A percentile compares a stretch with the other conserved stretches of the same genome.
Evolutionary conservation across 192 early-diverging fungal genomes (phyloP).

Genomic region (Umbelopsis ramanniana): DNA sequence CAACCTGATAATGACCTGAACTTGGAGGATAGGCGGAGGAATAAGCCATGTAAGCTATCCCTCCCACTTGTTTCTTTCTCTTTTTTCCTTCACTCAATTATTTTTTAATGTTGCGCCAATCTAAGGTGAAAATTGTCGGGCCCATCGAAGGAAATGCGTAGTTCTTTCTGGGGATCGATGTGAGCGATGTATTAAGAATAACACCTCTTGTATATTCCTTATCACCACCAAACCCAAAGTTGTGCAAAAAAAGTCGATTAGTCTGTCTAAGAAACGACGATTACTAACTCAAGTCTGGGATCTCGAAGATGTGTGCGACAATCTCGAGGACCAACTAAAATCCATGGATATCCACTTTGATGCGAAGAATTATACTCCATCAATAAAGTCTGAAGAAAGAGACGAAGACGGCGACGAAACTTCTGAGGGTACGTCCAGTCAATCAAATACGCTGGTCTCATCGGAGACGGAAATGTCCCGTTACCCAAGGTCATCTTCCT

Average conservation of each 20-base stretch:
- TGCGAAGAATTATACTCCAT: background rate
- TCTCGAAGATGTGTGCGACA: slow-evolving; percentile 1
- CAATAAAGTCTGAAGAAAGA: background rate
- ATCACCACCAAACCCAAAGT: slow-evolving; percentile 24
- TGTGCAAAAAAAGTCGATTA: slow-evolving; percentile 10
- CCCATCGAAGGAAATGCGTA: slow-evolving; percentile 29
- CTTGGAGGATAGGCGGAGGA: slow-evolving; percentile 14
- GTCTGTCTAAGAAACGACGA: slow-evolving; percentile 19
- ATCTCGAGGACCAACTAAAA: slow-evolving; percentile 24
- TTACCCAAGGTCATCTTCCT: background rate
- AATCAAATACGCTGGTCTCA: background rate
- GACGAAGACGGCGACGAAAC: slow-evolving; percentile 1
- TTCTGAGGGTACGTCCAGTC: background rate
- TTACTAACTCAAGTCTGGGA: slow-evolving; percentile 19
- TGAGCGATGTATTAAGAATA: slow-evolving; percentile 30
- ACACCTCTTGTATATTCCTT: slow-evolving; percentile 23
- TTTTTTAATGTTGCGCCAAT: background rate
- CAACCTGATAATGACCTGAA: background rate
- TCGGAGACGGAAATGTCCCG: background rate
- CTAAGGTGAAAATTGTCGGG: slow-evolving; percentile 31
- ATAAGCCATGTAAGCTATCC: slow-evolving; percentile 31
- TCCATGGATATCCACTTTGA: slow-evolving; percentile 21
- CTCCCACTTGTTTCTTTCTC: background rate
- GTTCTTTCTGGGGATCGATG: slow-evolving; percentile 15
- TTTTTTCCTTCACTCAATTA: background rate